Evolutionary conservation across 1,139 yeast genomes (phyloP).

Genomic region (Diutina rugosa): DNA sequence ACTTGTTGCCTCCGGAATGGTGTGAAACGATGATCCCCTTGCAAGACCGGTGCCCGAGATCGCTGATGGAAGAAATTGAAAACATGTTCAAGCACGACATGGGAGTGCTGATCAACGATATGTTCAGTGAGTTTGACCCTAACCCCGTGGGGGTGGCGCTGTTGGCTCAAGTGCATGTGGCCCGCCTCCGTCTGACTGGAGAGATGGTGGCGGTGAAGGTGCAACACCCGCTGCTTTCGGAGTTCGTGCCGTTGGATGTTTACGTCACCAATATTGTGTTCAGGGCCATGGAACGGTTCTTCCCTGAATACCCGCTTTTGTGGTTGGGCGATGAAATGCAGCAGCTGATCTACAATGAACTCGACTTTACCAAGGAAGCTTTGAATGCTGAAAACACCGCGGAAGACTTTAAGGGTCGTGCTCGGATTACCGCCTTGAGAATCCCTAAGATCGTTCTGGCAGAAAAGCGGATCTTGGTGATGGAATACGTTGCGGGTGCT

Average conservation of each 20-base stretch:
- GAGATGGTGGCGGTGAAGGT: constrained; percentile 84
- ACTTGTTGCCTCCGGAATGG: constrained; percentile 88
- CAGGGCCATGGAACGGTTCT: constrained; percentile 56
- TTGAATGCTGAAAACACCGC: constrained; percentile 61
- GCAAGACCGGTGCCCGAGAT: constrained; percentile 82
- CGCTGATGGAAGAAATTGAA: constrained; percentile 56
- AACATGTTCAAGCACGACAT: constrained; percentile 57
- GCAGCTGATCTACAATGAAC: constrained; percentile 72
- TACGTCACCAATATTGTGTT: constrained; percentile 69
- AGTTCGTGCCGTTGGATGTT: constrained; percentile 85
- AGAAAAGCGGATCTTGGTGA: constrained; percentile 56
- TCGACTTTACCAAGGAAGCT: constrained; percentile 83
- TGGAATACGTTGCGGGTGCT: constrained; percentile 82
- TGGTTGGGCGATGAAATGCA: constrained; percentile 94
- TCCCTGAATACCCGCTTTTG: constrained; percentile 85
- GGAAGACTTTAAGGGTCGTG: constrained; percentile 46
- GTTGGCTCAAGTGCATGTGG: constrained; percentile 89
- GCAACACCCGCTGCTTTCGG: constrained; percentile 82
- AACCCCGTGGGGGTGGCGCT: constrained; percentile 92
- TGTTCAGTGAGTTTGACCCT: constrained; percentile 55
- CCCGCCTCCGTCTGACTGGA: constrained; percentile 44
- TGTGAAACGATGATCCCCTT: constrained; percentile 87
- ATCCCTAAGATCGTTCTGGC: constrained; percentile 67
- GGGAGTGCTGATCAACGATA: constrained; percentile 47
- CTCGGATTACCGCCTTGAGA: constrained; percentile 56